phyloP scores from a whole-genome alignment of 805 yeast genomes.

The Cyberlindnera petersonii region DNA sequence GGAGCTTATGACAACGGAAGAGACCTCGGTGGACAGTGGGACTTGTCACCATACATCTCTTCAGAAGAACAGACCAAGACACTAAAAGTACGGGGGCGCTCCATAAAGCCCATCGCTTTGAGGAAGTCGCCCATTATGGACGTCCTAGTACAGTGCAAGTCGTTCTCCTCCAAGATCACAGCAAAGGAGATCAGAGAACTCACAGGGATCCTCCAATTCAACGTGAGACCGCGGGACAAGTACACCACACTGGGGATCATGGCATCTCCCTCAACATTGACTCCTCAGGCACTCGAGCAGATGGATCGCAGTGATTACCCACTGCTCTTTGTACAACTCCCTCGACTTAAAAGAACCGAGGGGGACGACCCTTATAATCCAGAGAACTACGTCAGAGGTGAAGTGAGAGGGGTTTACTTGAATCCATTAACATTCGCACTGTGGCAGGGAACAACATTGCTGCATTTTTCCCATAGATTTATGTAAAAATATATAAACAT shows the following conservation, averaged over 20 bases:
- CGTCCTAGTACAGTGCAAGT: slow-evolving; percentile 26
- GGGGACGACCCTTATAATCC: slow-evolving; percentile 14
- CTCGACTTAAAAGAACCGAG: slow-evolving; percentile 6
- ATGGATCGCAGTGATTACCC: slow-evolving; percentile 21
- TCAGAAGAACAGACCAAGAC: slow-evolving; percentile 1
- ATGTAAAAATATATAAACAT: neutral
- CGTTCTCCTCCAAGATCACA: slow-evolving; percentile 22
- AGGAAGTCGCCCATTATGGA: slow-evolving; percentile 12
- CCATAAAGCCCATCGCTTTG: slow-evolving; percentile 12
- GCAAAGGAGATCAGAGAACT: slow-evolving; percentile 28
- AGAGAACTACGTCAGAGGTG: slow-evolving; percentile 6
- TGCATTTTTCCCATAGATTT: neutral
- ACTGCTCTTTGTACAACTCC: slow-evolving; percentile 20
- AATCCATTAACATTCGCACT: slow-evolving; percentile 17
- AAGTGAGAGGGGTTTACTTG: slow-evolving; percentile 15
- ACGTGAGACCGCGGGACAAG: slow-evolving; percentile 13
- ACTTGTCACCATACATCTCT: slow-evolving; percentile 4
- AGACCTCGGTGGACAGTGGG: slow-evolving; percentile 25
- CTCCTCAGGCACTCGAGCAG: slow-evolving; percentile 23
- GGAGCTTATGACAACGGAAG: slow-evolving; percentile 27
- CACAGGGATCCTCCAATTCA: slow-evolving; percentile 22
- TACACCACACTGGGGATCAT: slow-evolving; percentile 20
- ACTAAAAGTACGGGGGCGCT: slow-evolving; percentile 7
- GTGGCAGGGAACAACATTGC: slow-evolving; percentile 15
- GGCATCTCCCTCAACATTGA: slow-evolving; percentile 22